These are phyloP conservation scores for Plenodomus tracheiphilus DNA, from an alignment of 2,329 filamentous ascomycete genomes.

Conservation along the genomic window DNA sequence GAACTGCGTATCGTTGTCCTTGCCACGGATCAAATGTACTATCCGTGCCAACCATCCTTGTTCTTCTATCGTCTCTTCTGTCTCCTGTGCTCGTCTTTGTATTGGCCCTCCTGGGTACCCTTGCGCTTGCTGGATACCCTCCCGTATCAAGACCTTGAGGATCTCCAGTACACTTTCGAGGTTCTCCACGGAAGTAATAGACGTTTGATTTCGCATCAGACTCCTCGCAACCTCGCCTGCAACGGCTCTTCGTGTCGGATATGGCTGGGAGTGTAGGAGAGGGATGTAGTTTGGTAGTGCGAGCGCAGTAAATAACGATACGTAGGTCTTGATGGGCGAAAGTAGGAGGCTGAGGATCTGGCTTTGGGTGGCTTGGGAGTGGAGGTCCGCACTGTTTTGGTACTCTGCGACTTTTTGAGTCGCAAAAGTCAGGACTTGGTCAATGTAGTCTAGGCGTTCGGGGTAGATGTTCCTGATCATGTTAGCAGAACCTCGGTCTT, in stretches of 20 bases:
- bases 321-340: constrained; percentile 85
- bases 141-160: constrained; percentile 87
- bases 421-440: constrained; percentile 89
- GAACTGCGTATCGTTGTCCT: constrained; percentile 92
- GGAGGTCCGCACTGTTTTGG: constrained; percentile 91
- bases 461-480: constrained; percentile 79
- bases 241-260: constrained; percentile 86
- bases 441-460: constrained; percentile 87
- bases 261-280: constrained; percentile 87
- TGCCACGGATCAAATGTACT: constrained; percentile 80
- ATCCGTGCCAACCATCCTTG: constrained; percentile 95
- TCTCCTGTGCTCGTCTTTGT: constrained; percentile 78
- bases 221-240: constrained; percentile 84
- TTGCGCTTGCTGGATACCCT: constrained; percentile 78
- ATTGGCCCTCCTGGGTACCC: constrained; percentile 79
- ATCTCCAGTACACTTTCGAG: constrained; percentile 88
- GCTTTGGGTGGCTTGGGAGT: constrained; percentile 83
- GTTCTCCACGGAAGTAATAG: constrained; percentile 75
- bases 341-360: constrained; percentile 89
- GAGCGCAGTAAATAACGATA: constrained; percentile 93
- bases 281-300: constrained; percentile 91
- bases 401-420: constrained; percentile 84
- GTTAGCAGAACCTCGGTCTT: constrained; percentile 25
- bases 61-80: constrained; percentile 96
- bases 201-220: constrained; percentile 79